Conservation (phyloP, 176 grass and related monocot genomes). For the Avena sativa region DNA sequence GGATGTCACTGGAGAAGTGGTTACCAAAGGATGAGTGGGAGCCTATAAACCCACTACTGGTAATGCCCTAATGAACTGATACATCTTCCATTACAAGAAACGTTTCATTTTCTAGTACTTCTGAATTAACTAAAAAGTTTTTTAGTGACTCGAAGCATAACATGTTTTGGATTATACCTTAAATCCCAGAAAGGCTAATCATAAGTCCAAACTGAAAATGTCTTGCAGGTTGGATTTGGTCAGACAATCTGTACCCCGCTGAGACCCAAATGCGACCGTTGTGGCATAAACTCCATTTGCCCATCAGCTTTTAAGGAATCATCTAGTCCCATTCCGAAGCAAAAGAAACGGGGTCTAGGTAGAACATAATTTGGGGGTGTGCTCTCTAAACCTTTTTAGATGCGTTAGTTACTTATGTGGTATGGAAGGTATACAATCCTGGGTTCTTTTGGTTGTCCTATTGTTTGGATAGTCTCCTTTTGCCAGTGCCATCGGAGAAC, state of each 20-base stretch:
- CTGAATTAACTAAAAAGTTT: neutral
- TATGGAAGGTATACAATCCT: neutral
- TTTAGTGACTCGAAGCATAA: neutral
- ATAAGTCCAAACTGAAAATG: conserved; percentile 23
- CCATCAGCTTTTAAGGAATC: conserved; percentile 88
- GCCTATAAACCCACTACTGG: conserved; percentile 90
- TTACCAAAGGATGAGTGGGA: conserved; percentile 95
- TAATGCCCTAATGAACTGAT: conserved; percentile 44
- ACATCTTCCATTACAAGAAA: neutral
- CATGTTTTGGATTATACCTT: neutral
- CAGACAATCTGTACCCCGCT: conserved; percentile 89
- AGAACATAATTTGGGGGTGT: conserved; percentile 7
- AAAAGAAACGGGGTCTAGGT: conserved; percentile 47
- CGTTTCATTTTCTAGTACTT: neutral
- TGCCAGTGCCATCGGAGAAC: neutral
- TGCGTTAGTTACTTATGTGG: neutral
- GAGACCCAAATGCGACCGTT: conserved; percentile 70
- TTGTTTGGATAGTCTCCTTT: conserved; percentile 4
- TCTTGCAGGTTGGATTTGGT: conserved; percentile 89
- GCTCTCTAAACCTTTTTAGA: neutral
- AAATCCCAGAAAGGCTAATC: conserved; percentile 16
- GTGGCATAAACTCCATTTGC: conserved; percentile 79
- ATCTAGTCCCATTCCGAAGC: conserved; percentile 64
- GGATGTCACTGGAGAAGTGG: conserved; percentile 90
- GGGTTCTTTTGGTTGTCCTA: conserved; percentile 20